Percentiles rank a stretch among this genome's conserved stretches.
These are phyloP conservation scores for Adansonia rubrostipa DNA, from an alignment of 441 rosid genomes.

Conservation along the genomic window DNA sequence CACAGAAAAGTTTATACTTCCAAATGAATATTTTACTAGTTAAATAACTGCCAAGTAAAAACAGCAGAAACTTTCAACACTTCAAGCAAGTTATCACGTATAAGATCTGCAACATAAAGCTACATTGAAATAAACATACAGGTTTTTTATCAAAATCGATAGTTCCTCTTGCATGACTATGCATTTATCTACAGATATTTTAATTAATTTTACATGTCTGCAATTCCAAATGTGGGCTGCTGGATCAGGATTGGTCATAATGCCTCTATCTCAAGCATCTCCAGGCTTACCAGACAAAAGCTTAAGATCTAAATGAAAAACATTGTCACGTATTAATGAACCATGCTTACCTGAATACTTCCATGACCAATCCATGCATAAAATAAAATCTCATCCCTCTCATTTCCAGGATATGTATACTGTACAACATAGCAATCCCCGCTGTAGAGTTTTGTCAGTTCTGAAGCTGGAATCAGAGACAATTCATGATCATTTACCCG, in stretches of 20 bases:
- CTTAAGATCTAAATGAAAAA: neutral
- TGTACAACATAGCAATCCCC: slow-evolving; percentile 90
- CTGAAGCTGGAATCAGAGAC: slow-evolving; percentile 61
- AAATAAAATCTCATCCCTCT: slow-evolving; percentile 67
- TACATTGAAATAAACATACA: slow-evolving; percentile 12
- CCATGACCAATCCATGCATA: slow-evolving; percentile 80
- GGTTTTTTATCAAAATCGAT: slow-evolving; percentile 4
- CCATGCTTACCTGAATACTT: slow-evolving; percentile 59
- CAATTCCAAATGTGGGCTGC: neutral
- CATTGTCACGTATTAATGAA: neutral
- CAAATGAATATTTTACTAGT: slow-evolving; percentile 6
- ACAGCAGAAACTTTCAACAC: slow-evolving; percentile 4
- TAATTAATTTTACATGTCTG: slow-evolving; percentile 10
- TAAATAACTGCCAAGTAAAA: neutral
- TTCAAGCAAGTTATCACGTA: neutral
- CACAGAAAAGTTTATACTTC: slow-evolving; percentile 6
- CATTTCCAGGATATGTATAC: slow-evolving; percentile 71
- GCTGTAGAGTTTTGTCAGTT: slow-evolving; percentile 73
- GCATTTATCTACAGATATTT: slow-evolving; percentile 7
- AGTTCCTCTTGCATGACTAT: neutral
- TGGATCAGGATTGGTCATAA: slow-evolving; percentile 2
- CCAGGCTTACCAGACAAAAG: neutral
- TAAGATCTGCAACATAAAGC: neutral
- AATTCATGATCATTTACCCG: slow-evolving; percentile 62
- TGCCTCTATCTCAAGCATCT: slow-evolving; percentile 16